Evolutionary conservation across 352 stramenopile species (phyloP).

Genomic region (Nothophytophthora sp.): DNA sequence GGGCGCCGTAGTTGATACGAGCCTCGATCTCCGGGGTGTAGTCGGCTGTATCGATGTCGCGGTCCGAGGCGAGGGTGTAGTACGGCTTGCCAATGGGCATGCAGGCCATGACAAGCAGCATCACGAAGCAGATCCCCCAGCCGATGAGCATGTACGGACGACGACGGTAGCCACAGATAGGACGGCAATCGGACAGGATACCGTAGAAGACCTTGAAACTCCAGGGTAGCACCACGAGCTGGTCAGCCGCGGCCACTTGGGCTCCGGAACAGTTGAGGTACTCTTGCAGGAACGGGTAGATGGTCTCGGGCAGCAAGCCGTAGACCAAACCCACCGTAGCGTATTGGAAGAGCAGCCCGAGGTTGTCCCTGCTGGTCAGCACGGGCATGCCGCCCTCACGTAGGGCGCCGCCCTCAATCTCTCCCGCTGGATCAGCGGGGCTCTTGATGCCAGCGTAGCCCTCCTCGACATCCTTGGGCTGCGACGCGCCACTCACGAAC

Average conservation of each 20-base stretch:
- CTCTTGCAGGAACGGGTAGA: constrained; percentile 54
- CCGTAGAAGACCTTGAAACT: constrained; percentile 72
- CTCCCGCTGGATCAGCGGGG: constrained; percentile 5
- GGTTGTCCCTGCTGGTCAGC: constrained; percentile 27
- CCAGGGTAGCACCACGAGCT: constrained; percentile 46
- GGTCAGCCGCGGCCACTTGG: constrained; percentile 24
- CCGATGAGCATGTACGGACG: constrained; percentile 68
- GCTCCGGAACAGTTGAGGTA: constrained; percentile 50
- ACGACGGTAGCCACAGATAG: constrained; percentile 59
- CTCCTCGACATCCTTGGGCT: constrained; percentile 27
- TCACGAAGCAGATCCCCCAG: constrained; percentile 45
- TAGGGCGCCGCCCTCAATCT: constrained; percentile 42
- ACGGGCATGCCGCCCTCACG: constrained; percentile 35
- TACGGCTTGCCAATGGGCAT: constrained; percentile 47
- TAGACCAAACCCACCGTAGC: constrained; percentile 49
- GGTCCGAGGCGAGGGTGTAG: constrained; percentile 30
- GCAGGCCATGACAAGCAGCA: constrained; percentile 45
- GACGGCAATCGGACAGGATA: constrained; percentile 57
- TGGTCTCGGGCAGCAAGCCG: constrained; percentile 36
- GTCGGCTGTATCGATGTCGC: constrained; percentile 12
- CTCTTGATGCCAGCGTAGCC: constrained; percentile 33
- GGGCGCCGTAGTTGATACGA: constrained; percentile 35
- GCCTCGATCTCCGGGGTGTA: constrained; percentile 27
- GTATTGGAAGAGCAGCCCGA: constrained; percentile 56
- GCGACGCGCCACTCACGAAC: constrained; percentile 26